Base-by-base conservation (phyloP, 83 land plant species). In the Picea abies region DNA sequence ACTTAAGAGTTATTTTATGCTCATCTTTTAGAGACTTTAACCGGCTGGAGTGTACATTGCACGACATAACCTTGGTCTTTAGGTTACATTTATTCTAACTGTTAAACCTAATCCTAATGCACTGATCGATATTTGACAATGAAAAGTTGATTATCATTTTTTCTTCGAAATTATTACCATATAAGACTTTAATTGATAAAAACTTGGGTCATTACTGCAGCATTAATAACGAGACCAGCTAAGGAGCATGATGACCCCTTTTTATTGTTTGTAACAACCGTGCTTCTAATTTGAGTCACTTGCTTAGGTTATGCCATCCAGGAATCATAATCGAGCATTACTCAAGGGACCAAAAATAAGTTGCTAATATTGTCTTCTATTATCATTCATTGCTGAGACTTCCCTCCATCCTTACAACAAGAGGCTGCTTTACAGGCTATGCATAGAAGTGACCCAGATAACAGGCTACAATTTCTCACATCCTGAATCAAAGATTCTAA, bases 351-450 rank as follows among this genome's bases (percentile, higher is more conserved):
- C 41, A 20, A 39, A 71, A 71, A 16, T 39, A 20, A 71, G 49
- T 71, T 17, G 37, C 17, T 22, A 41, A 41, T 20, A 75, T 47
- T 47, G 9, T 14, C 56, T 29, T 84, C 32, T 81, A n/a, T 66
- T 69, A 52, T 67, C n/a, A 26, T 84, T 80, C 75, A 22, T 62
- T 80, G 60, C 41, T 71, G 22, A 71, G 52, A 16, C 49, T 71
- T 5, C 22, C 47, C 41, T 71, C 37, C 8, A 9, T 20, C 47
- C 47, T 29, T 71, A 20, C 37, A 47, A 71, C 20, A 10, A 1
- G 52, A 71, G 39, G 41, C 19, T 41, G 6, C 39, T 41, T 71
- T 19, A 19, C 60, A 56, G 3, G 60, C 60, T 56, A 56, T 56
- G 15, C 15, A 56, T 56, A 23, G 23, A 22, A 73, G 25, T n/a